Evolutionary conservation across 208 protist species (phyloP).

Genomic region (Endotrypanum monterogeii): DNA sequence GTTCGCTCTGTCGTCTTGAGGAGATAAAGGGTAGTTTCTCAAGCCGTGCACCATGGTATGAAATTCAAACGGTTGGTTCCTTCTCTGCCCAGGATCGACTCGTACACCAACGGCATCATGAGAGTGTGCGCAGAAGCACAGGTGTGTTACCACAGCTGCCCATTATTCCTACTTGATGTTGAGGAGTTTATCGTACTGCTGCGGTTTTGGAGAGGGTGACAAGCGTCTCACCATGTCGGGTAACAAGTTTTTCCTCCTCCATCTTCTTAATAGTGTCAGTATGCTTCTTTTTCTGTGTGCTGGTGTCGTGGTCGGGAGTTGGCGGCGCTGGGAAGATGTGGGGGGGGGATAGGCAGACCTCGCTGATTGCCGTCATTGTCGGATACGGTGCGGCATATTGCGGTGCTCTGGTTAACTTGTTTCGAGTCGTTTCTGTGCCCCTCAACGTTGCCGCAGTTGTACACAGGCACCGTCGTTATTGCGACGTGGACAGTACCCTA

Average conservation of each 20-base stretch:
- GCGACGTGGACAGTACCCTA: not conserved
- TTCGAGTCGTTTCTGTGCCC: too few relatives aligned
- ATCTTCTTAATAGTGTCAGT: not conserved
- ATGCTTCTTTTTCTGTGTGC: not conserved
- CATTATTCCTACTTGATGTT: too few relatives aligned
- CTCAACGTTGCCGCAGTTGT: not conserved
- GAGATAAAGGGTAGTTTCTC: slow-evolving; percentile 9
- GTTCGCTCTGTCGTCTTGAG: slow-evolving; percentile 35
- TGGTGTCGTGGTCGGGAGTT: not conserved
- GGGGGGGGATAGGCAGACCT: too few relatives aligned
- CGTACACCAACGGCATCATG: too few relatives aligned
- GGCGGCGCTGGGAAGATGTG: not conserved
- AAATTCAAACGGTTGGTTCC: not conserved
- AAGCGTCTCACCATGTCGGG: not conserved
- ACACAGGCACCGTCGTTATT: not conserved
- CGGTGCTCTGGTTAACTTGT: not conserved
- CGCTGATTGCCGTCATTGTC: not conserved
- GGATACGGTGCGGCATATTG: not conserved
- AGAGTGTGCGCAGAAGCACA: too few relatives aligned
- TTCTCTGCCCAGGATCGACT: not conserved
- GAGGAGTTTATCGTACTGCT: too few relatives aligned
- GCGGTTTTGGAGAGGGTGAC: not conserved
- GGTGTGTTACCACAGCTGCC: too few relatives aligned
- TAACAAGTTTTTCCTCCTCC: not conserved
- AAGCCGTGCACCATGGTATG: not conserved